Evolutionary conservation across 202 grass and related monocot species (phyloP).

Genomic region (Eragrostis tef): DNA sequence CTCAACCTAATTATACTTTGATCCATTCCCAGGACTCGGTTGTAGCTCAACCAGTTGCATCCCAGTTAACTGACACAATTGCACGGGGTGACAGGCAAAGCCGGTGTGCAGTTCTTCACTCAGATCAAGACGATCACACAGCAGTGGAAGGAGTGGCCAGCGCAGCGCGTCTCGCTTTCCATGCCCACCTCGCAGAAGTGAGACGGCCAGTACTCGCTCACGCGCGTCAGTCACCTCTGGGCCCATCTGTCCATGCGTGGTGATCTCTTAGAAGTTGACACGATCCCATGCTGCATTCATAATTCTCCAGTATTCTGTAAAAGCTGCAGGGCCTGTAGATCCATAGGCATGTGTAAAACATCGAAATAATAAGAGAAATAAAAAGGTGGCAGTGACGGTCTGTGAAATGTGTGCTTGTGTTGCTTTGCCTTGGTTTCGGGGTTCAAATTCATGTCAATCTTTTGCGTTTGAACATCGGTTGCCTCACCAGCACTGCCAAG

Average conservation of each 20-base stretch:
- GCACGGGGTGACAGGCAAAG: conserved; percentile 70
- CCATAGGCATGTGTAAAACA: neutral
- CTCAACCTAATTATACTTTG: neutral
- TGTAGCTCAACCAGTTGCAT: no score
- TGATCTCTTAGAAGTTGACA: neutral
- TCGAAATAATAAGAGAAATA: conserved; percentile 7
- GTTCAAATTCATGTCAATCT: no score
- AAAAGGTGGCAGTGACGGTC: neutral
- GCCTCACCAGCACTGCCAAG: no score
- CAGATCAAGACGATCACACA: conserved; percentile 96
- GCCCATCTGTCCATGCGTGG: no score
- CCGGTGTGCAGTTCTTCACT: conserved; percentile 91
- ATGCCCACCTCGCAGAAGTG: conserved; percentile 93
- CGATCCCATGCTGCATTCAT: neutral
- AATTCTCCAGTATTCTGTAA: neutral
- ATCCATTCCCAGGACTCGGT: neutral
- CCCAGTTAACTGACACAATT: neutral
- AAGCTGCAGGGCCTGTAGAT: neutral
- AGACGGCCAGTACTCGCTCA: neutral
- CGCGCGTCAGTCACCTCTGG: neutral
- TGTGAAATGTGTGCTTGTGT: neutral
- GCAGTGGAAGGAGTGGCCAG: conserved; percentile 81
- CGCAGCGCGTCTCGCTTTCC: conserved; percentile 73
- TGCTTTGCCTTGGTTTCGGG: neutral
- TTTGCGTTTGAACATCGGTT: no score